phyloP scores from a whole-genome alignment of 176 grass and related monocot genomes.

The Miscanthus lutarioriparius region DNA sequence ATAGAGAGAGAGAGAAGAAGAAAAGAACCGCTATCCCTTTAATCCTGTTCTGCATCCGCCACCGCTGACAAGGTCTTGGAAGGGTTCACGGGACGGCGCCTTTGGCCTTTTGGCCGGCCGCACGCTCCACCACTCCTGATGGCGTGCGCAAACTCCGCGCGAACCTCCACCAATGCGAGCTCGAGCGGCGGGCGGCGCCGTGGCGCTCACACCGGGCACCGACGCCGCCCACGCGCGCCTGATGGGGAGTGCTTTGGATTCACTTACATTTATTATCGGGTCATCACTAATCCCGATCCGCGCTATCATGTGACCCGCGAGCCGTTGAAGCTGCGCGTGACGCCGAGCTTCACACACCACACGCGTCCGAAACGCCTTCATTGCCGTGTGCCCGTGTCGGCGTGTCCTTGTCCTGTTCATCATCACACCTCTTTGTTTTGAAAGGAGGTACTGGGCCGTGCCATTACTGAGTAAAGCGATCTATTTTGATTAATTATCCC shows the following conservation, averaged over 20 bases:
- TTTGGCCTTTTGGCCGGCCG: not conserved
- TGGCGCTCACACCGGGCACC: not conserved
- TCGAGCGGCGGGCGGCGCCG: not conserved
- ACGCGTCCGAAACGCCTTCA: slow-evolving; percentile 16
- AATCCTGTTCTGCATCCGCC: no score
- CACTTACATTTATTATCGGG: not conserved
- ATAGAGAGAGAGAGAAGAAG: no score
- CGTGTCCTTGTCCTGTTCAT: not conserved
- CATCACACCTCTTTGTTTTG: not conserved
- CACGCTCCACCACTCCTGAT: not conserved
- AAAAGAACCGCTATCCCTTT: no score
- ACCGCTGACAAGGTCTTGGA: slow-evolving; percentile 29
- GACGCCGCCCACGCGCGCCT: not conserved
- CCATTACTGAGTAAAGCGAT: not conserved
- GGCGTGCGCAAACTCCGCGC: not conserved
- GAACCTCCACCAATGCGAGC: not conserved
- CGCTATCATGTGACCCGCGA: slow-evolving; percentile 3
- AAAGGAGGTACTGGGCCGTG: not conserved
- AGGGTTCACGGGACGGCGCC: slow-evolving; percentile 26
- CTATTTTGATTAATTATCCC: no score
- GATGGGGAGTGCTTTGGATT: slow-evolving; percentile 1
- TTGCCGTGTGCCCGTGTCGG: not conserved
- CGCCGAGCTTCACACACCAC: not conserved
- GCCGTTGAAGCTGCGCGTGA: not conserved
- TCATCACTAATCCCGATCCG: not conserved